Evolutionary conservation across 441 rosid genomes (phyloP).

Genomic region (Euphorbia celastroides): DNA sequence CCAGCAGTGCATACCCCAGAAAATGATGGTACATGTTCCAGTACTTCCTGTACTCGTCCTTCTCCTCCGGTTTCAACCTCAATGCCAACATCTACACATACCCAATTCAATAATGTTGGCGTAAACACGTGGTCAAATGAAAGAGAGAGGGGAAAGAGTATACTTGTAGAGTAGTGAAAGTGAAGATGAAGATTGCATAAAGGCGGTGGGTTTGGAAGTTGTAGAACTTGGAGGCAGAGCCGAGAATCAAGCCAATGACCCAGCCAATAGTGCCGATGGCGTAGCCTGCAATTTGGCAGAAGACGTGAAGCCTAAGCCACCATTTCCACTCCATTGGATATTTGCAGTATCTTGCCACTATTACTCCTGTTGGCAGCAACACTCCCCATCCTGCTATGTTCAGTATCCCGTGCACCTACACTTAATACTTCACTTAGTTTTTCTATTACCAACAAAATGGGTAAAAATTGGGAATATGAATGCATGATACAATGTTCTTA

Average conservation of each 20-base stretch:
- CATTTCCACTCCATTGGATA: slow-evolving; percentile 19
- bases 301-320: slow-evolving; percentile 28
- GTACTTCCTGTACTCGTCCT: slow-evolving; percentile 36
- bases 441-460: no score
- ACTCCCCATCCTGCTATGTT: slow-evolving; percentile 56
- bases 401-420: slow-evolving; percentile 43
- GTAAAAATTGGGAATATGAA: no score
- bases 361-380: slow-evolving; percentile 42
- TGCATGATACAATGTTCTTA: slow-evolving; percentile 7
- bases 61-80: slow-evolving; percentile 23
- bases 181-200: slow-evolving; percentile 36
- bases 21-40: slow-evolving; percentile 62
- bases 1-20: slow-evolving; percentile 40
- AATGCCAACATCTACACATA: slow-evolving; percentile 47
- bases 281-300: slow-evolving; percentile 41
- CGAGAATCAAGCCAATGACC: slow-evolving; percentile 39
- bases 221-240: slow-evolving; percentile 33
- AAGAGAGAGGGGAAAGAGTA: not conserved
- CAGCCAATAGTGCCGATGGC: slow-evolving; percentile 35
- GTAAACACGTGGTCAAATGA: no score
- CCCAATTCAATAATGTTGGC: no score
- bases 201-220: slow-evolving; percentile 30
- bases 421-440: no score
- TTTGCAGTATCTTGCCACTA: slow-evolving; percentile 41
- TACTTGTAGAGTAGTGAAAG: slow-evolving; percentile 46